Percentiles rank a stretch among this genome's conserved stretches.
Conservation (phyloP, 176 grass and related monocot species). For the Carex pumila region DNA sequence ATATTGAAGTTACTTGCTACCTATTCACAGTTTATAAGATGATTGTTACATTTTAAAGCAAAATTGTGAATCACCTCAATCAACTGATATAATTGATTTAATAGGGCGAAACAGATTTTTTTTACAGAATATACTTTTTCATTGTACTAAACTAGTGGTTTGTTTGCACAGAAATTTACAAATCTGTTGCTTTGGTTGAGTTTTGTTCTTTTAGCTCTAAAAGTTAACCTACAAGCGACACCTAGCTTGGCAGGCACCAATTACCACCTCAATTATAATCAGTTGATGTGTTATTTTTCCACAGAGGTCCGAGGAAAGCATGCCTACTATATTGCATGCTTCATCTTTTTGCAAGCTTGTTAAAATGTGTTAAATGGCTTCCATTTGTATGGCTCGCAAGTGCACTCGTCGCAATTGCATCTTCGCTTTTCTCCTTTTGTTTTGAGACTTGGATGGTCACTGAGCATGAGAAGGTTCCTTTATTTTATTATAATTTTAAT, state of each 20-base stretch:
- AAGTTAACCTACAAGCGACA: slow-evolving; percentile 6
- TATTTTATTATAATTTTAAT: not conserved
- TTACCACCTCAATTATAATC: not conserved
- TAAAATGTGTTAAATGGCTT: slow-evolving; percentile 53
- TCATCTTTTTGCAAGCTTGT: slow-evolving; percentile 48
- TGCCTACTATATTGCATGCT: slow-evolving; percentile 69
- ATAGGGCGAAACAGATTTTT: not conserved
- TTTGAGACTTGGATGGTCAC: slow-evolving; percentile 77
- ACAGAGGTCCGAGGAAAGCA: slow-evolving; percentile 55
- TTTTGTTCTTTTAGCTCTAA: not conserved
- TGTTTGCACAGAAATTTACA: not conserved
- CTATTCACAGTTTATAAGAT: not conserved
- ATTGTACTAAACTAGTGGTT: not conserved
- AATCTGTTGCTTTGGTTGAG: not conserved
- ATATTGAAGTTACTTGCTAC: not conserved
- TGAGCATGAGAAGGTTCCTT: slow-evolving; percentile 86
- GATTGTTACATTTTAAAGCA: not conserved
- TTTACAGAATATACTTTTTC: not conserved
- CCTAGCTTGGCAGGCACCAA: not conserved
- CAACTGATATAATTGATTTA: not conserved
- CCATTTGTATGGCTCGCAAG: slow-evolving; percentile 58
- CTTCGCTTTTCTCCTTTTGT: slow-evolving; percentile 85
- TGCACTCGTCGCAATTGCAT: slow-evolving; percentile 59
- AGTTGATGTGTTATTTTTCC: slow-evolving; percentile 19
- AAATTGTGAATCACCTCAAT: not conserved